These are phyloP conservation scores for Rhododendron kiyosumense DNA, from an alignment of 148 eudicot genomes.

Conservation along the genomic window DNA sequence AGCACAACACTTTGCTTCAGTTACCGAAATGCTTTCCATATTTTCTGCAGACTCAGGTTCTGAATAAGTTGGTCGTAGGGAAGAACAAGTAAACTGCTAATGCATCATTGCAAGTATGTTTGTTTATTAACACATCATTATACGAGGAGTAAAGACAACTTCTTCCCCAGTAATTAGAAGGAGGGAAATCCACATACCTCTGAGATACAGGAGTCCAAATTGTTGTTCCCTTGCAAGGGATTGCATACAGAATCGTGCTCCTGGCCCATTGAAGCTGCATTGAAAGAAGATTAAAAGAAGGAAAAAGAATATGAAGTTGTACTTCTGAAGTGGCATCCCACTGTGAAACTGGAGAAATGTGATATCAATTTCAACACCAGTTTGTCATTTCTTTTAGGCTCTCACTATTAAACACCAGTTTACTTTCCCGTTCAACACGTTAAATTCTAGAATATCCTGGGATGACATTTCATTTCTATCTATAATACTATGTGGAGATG, in stretches of 20 bases:
- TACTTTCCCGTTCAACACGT: background rate
- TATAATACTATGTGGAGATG: background rate
- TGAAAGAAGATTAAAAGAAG: background rate
- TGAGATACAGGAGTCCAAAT: conserved; percentile 12
- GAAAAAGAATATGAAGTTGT: background rate
- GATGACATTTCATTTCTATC: background rate
- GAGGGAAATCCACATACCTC: conserved; percentile 27
- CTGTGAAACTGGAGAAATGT: background rate
- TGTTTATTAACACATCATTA: background rate
- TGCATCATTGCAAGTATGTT: background rate
- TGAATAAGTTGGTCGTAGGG: conserved; percentile 21
- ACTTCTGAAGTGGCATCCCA: background rate
- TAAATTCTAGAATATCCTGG: background rate
- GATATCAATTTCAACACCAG: background rate
- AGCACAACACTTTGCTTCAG: background rate
- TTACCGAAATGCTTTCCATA: conserved; percentile 13
- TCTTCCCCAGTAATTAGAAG: background rate
- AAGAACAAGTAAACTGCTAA: conserved; percentile 30
- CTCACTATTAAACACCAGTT: background rate
- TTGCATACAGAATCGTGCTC: conserved; percentile 10
- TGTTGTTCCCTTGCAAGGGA: conserved; percentile 5
- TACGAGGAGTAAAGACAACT: background rate
- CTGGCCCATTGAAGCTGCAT: conserved; percentile 16
- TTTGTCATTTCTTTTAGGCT: background rate
- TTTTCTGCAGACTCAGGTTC: conserved; percentile 28